Percentiles rank a stretch among this genome's conserved stretches.
phyloP scores from a whole-genome alignment of 345 rosid species.

The Eucalyptus virginea region DNA sequence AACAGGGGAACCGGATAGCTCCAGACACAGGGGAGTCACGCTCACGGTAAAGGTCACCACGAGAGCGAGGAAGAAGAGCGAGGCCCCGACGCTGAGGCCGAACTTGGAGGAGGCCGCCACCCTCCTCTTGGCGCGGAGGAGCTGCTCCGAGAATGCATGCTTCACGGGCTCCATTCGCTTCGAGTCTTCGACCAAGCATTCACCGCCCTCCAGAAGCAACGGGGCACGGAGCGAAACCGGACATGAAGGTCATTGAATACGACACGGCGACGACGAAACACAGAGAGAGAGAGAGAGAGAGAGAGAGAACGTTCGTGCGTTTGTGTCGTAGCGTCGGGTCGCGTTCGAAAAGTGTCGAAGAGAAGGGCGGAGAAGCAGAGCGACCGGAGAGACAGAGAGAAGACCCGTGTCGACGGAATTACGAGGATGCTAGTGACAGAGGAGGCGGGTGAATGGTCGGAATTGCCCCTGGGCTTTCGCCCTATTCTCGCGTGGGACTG shows the following conservation, averaged over 20 bases:
- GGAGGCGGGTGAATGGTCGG: background rate
- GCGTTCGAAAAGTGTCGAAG: background rate
- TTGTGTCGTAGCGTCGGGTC: background rate
- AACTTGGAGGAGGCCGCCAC: slow-evolving; percentile 31
- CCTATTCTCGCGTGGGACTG: background rate
- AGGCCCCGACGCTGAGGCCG: slow-evolving; percentile 31
- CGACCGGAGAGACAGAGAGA: background rate
- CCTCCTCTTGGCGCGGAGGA: background rate
- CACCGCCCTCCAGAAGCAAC: background rate
- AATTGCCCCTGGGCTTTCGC: background rate
- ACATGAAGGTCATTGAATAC: background rate
- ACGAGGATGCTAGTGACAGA: background rate
- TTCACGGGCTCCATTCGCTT: background rate
- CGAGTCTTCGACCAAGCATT: background rate
- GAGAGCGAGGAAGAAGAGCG: slow-evolving; percentile 31
- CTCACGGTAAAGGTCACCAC: slow-evolving; percentile 10
- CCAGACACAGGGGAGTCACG: slow-evolving; percentile 20
- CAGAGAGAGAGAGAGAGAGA: too few relatives aligned
- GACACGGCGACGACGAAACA: background rate
- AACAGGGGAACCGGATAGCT: background rate
- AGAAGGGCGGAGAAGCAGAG: background rate
- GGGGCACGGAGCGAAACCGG: background rate
- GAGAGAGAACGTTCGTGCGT: background rate
- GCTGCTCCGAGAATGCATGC: background rate
- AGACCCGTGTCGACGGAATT: background rate